Percentiles rank a stretch among this genome's conserved stretches.
Conservation (phyloP, 441 rosid genomes). For the Eutrema salsugineum region DNA sequence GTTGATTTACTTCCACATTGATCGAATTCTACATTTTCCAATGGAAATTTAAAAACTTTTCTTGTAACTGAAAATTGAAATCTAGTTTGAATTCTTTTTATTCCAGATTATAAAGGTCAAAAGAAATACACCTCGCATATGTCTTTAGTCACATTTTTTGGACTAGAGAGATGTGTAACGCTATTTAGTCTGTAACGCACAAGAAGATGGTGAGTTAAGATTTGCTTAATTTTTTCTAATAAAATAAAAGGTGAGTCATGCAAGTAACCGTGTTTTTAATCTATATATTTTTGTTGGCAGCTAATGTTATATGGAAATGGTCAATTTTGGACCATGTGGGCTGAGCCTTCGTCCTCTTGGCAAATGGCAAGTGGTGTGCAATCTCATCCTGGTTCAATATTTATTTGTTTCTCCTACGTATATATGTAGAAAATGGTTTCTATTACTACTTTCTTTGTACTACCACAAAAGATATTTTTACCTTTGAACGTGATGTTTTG, state of each 20-base stretch:
- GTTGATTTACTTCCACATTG: background rate
- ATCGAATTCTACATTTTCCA: background rate
- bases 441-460: no score
- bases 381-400: background rate
- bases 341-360: background rate
- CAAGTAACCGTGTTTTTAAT: slow-evolving; percentile 1
- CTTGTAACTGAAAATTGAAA: background rate
- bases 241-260: background rate
- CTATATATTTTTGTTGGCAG: slow-evolving; percentile 2
- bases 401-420: background rate
- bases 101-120: background rate
- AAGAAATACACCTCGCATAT: background rate
- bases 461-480: no score
- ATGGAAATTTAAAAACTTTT: background rate
- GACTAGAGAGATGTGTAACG: slow-evolving; percentile 14
- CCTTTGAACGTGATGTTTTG: no score
- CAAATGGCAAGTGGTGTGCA: slow-evolving; percentile 10
- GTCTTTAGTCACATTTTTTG: slow-evolving; percentile 24
- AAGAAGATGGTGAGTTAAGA: slow-evolving; percentile 1
- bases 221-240: background rate
- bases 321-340: slow-evolving; percentile 25
- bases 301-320: slow-evolving; percentile 6
- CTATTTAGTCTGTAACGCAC: slow-evolving; percentile 19
- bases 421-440: background rate
- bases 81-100: background rate